These are phyloP conservation scores for Bretschneidera sinensis DNA, from an alignment of 345 rosid genomes.

Conservation along the genomic window DNA sequence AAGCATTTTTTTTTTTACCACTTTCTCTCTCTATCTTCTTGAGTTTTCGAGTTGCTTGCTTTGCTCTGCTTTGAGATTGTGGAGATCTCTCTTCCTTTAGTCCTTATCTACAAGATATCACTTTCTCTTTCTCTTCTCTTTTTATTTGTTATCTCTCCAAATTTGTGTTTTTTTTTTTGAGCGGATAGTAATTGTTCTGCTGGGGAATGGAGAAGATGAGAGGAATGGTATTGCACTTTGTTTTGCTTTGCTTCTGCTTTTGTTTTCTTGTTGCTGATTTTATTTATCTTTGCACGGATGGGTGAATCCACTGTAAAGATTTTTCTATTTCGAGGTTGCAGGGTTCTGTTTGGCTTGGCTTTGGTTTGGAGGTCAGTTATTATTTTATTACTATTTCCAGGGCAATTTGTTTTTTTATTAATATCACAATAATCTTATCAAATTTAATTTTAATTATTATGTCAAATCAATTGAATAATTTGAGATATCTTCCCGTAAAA, in stretches of 20 bases:
- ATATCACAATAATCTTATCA: neutral
- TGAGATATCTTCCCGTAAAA: too few relatives aligned
- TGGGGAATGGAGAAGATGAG: neutral
- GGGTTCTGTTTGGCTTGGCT: conserved; percentile 28
- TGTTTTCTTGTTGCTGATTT: neutral
- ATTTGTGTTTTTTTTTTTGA: neutral
- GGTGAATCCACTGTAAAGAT: conserved; percentile 29
- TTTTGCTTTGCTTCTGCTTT: neutral
- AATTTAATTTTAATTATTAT: too few relatives aligned
- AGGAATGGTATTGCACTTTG: neutral
- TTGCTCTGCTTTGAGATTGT: neutral
- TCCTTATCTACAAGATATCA: neutral
- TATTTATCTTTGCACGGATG: conserved; percentile 34
- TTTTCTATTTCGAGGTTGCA: conserved; percentile 19
- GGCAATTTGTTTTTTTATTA: neutral
- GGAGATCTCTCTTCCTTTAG: neutral
- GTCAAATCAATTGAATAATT: too few relatives aligned
- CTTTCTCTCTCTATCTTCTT: neutral
- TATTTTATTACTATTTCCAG: neutral
- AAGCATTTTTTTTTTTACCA: conserved; percentile 43
- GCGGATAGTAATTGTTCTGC: neutral
- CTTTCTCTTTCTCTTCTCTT: neutral
- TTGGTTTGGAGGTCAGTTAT: neutral
- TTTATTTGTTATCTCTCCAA: neutral
- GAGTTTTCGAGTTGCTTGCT: neutral